Evolutionary conservation across 2,329 filamentous ascomycete species (phyloP).

Genomic region (Cladosporium oxysporum): DNA sequence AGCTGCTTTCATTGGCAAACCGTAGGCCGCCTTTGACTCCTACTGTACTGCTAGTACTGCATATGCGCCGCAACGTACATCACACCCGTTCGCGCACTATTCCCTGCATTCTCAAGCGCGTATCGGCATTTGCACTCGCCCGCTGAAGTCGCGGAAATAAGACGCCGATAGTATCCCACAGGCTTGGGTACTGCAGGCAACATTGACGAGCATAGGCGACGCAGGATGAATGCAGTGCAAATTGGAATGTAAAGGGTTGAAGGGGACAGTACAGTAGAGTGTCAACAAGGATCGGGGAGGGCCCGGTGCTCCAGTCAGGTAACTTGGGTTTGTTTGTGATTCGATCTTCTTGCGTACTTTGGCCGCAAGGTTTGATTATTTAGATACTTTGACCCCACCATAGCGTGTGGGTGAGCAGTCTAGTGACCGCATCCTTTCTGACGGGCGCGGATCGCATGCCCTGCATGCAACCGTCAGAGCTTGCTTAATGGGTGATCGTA

Average conservation of each 20-base stretch:
- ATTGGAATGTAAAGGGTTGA: background rate
- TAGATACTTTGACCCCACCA: constrained; percentile 12
- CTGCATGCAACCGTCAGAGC: constrained; percentile 15
- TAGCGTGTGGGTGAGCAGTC: background rate
- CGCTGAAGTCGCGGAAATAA: constrained; percentile 8
- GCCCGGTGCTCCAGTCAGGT: background rate
- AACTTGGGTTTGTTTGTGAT: background rate
- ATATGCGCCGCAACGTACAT: constrained; percentile 7
- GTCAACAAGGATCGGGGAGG: constrained; percentile 5
- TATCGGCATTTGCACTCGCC: background rate
- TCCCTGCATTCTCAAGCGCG: constrained; percentile 2
- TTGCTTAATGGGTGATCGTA: background rate
- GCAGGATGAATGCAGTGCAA: background rate
- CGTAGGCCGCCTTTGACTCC: background rate
- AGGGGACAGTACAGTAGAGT: background rate
- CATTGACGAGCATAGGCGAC: background rate
- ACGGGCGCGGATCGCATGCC: background rate
- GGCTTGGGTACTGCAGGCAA: constrained; percentile 1
- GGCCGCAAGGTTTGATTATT: constrained; percentile 11
- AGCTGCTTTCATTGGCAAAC: background rate
- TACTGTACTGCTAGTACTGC: background rate
- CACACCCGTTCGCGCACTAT: constrained; percentile 3
- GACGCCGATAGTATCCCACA: background rate
- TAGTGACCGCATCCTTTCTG: constrained; percentile 4
- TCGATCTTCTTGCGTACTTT: constrained; percentile 2